phyloP scores from a whole-genome alignment of 768 basidiomycete genomes.

The Rickenella mellea region DNA sequence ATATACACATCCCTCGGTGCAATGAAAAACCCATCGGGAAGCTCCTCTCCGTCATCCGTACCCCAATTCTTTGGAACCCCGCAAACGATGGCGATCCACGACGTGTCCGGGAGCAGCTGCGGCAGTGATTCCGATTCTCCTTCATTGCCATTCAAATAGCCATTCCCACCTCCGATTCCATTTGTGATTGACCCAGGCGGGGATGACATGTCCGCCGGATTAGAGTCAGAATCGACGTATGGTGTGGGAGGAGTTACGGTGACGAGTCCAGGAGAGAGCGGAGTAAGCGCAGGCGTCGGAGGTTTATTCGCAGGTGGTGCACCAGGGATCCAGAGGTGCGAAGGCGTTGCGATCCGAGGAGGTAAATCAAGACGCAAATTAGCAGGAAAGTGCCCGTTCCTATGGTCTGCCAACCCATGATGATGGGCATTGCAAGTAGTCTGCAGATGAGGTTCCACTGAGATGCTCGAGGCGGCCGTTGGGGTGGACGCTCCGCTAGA shows the following conservation, averaged over 20 bases:
- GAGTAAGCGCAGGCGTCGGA: conserved; percentile 9
- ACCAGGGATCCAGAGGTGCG: conserved; percentile 50
- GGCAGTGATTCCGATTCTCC: conserved; percentile 14
- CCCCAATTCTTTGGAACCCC: conserved; percentile 50
- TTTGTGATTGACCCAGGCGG: conserved; percentile 25
- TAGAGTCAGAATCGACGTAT: no score
- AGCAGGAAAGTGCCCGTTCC: not conserved
- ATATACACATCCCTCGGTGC: conserved; percentile 74
- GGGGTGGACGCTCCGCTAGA: not conserved
- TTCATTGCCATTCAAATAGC: conserved; percentile 12
- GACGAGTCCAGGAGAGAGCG: conserved; percentile 3
- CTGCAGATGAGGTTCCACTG: not conserved
- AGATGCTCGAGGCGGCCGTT: no score
- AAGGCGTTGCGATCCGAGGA: conserved; percentile 36
- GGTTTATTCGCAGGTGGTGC: conserved; percentile 42
- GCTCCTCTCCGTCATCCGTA: conserved; percentile 21
- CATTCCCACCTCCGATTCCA: conserved; percentile 5
- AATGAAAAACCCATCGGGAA: conserved; percentile 67
- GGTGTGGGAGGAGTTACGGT: conserved; percentile 8
- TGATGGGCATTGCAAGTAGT: not conserved
- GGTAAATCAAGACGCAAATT: conserved; percentile 5
- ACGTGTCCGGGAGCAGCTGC: conserved; percentile 49
- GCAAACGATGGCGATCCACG: conserved; percentile 77
- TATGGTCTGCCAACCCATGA: not conserved
- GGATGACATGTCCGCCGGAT: conserved; percentile 19